Evolutionary conservation across 2,329 filamentous ascomycete genomes (phyloP).

Genomic region (Camillea tinctor): DNA sequence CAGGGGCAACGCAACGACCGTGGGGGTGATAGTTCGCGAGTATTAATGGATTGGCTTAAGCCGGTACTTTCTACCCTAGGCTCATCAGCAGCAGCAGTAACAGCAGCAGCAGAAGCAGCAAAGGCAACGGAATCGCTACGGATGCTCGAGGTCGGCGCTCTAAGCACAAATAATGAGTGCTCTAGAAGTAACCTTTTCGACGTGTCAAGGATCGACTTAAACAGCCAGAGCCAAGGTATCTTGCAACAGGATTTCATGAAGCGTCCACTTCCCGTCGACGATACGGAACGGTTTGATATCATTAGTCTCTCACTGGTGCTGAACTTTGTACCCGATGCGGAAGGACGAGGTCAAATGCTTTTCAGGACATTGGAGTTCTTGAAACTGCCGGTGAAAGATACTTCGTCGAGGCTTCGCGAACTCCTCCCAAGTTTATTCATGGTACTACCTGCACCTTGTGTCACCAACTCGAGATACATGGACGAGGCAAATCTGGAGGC

Average conservation of each 20-base stretch:
- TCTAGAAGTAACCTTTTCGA: slow-evolving; percentile 69
- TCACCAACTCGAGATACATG: slow-evolving; percentile 88
- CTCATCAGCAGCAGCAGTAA: too few species aligned
- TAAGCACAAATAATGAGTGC: slow-evolving; percentile 83
- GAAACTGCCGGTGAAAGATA: slow-evolving; percentile 32
- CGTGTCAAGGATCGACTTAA: slow-evolving; percentile 82
- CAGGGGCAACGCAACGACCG: slow-evolving; percentile 65
- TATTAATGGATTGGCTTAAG: slow-evolving; percentile 63
- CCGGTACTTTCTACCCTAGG: slow-evolving; percentile 30
- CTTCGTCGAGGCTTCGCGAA: slow-evolving; percentile 24
- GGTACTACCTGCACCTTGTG: slow-evolving; percentile 83
- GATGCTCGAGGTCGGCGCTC: slow-evolving; percentile 85
- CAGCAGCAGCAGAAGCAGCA: too few species aligned
- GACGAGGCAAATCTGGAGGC: slow-evolving; percentile 65
- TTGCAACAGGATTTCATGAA: slow-evolving; percentile 92
- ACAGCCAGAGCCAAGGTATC: slow-evolving; percentile 81
- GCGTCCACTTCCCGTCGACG: slow-evolving; percentile 65
- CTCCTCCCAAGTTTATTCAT: slow-evolving; percentile 75
- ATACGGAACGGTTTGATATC: slow-evolving; percentile 74
- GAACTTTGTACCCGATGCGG: slow-evolving; percentile 85
- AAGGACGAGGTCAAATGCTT: slow-evolving; percentile 80
- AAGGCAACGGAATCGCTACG: slow-evolving; percentile 43
- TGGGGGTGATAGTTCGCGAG: slow-evolving; percentile 64
- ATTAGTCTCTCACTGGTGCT: slow-evolving; percentile 90
- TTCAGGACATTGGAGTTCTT: slow-evolving; percentile 72